Percentiles rank a stretch among this genome's conserved stretches.
Evolutionary conservation across 1,284 basidiomycete species (phyloP).

Genomic region (Dichomitus squalens): DNA sequence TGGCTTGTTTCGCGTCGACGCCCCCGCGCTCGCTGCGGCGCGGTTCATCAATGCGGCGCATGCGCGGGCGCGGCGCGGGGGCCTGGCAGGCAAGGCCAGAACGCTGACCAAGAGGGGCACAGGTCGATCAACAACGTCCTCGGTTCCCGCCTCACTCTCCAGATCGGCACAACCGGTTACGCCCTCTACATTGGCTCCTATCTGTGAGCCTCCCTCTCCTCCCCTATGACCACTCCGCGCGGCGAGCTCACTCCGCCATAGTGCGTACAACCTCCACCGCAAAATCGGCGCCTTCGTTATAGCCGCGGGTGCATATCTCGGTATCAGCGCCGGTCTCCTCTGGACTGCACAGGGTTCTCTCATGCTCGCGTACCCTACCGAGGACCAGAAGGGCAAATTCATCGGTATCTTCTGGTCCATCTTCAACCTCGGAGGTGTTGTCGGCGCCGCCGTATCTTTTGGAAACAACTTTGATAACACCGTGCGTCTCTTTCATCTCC

Average conservation of each 20-base stretch:
- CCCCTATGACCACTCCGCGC: background rate
- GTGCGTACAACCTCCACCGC: conserved; percentile 68
- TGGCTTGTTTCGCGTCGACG: conserved; percentile 27
- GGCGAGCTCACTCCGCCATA: conserved; percentile 29
- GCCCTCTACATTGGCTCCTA: conserved; percentile 75
- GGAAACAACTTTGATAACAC: conserved; percentile 49
- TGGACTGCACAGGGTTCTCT: conserved; percentile 86
- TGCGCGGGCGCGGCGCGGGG: background rate
- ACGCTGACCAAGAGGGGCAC: conserved; percentile 2
- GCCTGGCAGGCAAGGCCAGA: background rate
- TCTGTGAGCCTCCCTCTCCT: conserved; percentile 59
- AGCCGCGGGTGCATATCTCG: conserved; percentile 78
- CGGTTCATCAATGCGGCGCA: background rate
- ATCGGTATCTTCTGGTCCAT: conserved; percentile 77
- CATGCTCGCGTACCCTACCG: conserved; percentile 84
- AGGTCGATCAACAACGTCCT: conserved; percentile 79
- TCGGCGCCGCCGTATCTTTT: conserved; percentile 62
- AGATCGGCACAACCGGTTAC: conserved; percentile 73
- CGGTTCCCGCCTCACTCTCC: conserved; percentile 72
- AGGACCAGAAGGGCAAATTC: conserved; percentile 75
- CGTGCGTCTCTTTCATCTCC: conserved; percentile 27
- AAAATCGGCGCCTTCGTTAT: conserved; percentile 68
- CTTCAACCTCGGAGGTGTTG: conserved; percentile 67
- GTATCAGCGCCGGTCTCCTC: conserved; percentile 82
- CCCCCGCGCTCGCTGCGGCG: background rate